Evolutionary conservation across 768 basidiomycete genomes (phyloP).

Genomic region (Phallus indusiatus): DNA sequence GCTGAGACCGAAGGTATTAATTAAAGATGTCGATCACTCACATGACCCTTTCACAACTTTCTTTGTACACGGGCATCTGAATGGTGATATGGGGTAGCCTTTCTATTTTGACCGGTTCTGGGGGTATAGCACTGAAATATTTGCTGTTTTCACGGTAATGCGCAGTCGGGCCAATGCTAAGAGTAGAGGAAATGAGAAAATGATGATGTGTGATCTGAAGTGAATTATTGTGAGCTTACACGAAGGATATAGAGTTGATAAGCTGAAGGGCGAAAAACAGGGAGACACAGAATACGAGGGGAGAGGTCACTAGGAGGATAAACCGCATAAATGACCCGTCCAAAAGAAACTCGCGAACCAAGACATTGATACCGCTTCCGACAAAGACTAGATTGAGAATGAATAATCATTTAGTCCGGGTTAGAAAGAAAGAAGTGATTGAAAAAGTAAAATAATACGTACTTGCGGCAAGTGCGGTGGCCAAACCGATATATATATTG

Average conservation of each 20-base stretch:
- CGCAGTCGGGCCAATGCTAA: constrained; percentile 40
- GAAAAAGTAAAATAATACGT: not conserved
- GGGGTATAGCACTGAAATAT: constrained; percentile 39
- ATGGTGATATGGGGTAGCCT: constrained; percentile 41
- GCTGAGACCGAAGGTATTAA: not conserved
- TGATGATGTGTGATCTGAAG: constrained; percentile 20
- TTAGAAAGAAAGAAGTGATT: not conserved
- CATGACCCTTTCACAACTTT: constrained; percentile 41
- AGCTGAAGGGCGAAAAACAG: constrained; percentile 37
- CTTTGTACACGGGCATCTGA: constrained; percentile 53
- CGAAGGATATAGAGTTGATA: constrained; percentile 13
- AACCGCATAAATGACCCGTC: constrained; percentile 36
- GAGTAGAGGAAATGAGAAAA: not conserved
- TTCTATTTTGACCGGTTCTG: constrained; percentile 35
- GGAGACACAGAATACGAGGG: constrained; percentile 37
- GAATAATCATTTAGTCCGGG: no score
- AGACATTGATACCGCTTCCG: constrained; percentile 50
- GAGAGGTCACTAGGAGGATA: constrained; percentile 33
- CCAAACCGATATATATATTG: constrained; percentile 26
- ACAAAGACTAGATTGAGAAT: constrained; percentile 44
- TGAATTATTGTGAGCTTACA: no score
- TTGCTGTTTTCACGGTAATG: constrained; percentile 44
- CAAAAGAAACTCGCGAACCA: constrained; percentile 45
- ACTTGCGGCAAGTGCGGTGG: constrained; percentile 25
- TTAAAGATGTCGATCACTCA: constrained; percentile 20